Evolutionary conservation across 805 yeast species (phyloP).

Genomic region (Spencermartinsiella europaea): DNA sequence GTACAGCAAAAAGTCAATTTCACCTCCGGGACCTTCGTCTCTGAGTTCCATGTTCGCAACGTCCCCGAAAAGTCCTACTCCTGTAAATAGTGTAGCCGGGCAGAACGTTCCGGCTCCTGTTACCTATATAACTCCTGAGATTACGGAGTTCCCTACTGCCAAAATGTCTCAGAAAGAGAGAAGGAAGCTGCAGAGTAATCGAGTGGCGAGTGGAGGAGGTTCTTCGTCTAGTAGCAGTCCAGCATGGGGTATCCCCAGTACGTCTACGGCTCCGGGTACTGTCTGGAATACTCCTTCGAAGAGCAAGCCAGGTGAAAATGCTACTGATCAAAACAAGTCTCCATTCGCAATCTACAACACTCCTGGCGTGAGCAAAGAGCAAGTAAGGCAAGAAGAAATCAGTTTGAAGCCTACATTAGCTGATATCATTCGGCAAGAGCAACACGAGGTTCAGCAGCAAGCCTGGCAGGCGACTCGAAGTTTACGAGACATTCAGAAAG

Average conservation of each 20-base stretch:
- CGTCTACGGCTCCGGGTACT: slow-evolving; percentile 1
- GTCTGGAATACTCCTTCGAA: slow-evolving; percentile 5
- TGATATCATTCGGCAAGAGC: slow-evolving; percentile 28
- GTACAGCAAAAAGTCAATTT: not conserved
- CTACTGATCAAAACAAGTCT: slow-evolving; percentile 3
- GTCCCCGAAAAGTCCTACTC: not conserved
- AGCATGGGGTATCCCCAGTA: not conserved
- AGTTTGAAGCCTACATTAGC: slow-evolving; percentile 10
- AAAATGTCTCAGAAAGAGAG: slow-evolving; percentile 59
- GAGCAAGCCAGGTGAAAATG: not conserved
- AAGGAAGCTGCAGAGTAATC: slow-evolving; percentile 36
- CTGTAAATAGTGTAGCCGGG: no score
- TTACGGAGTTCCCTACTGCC: slow-evolving; percentile 23
- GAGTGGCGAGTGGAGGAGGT: slow-evolving; percentile 6
- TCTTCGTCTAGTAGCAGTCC: not conserved
- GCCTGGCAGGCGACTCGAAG: slow-evolving; percentile 37
- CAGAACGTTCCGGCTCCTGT: no score
- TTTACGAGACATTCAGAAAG: slow-evolving; percentile 68
- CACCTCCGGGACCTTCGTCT: not conserved
- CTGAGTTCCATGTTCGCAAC: not conserved
- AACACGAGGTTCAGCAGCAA: slow-evolving; percentile 41
- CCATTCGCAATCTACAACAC: slow-evolving; percentile 16
- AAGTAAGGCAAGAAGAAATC: not conserved
- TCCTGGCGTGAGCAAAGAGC: not conserved
- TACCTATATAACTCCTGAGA: not conserved